Conservation (phyloP, 2,329 filamentous ascomycete genomes). For the Dactylellina parvicollis region DNA sequence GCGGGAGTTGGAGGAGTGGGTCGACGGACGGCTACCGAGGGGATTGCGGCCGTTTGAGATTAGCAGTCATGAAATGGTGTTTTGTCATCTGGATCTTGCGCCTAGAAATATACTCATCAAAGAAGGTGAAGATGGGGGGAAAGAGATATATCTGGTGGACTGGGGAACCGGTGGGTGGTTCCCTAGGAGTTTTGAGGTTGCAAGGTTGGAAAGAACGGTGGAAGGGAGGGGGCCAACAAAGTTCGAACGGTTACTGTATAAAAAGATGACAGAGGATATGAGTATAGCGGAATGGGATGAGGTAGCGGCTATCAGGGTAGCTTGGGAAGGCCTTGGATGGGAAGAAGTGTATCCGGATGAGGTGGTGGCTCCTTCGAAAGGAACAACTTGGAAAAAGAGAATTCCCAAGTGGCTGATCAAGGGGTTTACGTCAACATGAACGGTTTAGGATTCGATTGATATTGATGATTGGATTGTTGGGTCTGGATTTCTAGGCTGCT, state of each 20-base stretch:
- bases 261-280: conserved; percentile 1
- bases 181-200: conserved; percentile 14
- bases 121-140: neutral
- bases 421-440: neutral
- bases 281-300: neutral
- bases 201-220: conserved; percentile 7
- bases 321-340: neutral
- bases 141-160: neutral
- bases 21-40: neutral
- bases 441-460: neutral
- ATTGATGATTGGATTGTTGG: neutral
- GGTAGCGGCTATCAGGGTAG: neutral
- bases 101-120: conserved; percentile 8
- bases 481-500: neutral
- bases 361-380: neutral
- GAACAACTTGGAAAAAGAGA: neutral
- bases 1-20: neutral
- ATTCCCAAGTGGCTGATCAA: neutral
- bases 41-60: neutral
- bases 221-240: neutral
- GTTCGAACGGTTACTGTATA: neutral
- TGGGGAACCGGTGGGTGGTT: conserved; percentile 24
- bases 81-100: conserved; percentile 8
- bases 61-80: neutral
- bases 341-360: neutral